phyloP scores from a whole-genome alignment of 441 rosid genomes.

The Viola pubescens region DNA sequence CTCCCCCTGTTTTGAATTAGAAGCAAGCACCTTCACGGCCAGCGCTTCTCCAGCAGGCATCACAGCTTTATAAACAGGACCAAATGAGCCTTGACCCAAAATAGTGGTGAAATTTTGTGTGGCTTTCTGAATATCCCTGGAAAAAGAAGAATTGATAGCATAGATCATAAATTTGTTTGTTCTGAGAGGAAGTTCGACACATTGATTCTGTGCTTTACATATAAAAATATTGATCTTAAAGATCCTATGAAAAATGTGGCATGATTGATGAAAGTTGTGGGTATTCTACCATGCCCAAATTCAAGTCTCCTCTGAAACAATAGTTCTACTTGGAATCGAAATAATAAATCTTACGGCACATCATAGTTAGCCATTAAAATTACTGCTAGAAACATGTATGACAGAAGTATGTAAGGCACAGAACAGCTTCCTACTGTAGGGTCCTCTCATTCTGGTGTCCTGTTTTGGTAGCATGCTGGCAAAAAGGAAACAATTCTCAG shows the following conservation, averaged over 20 bases:
- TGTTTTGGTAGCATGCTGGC: too few relatives aligned
- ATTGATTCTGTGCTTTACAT: background rate
- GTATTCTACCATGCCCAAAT: background rate
- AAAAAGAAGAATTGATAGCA: conserved; percentile 4
- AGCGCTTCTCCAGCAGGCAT: conserved; percentile 55
- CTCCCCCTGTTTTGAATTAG: conserved; percentile 88
- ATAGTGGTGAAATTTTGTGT: conserved; percentile 80
- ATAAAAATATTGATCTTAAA: background rate
- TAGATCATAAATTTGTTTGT: conserved; percentile 1
- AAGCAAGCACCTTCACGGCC: conserved; percentile 91
- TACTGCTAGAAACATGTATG: too few relatives aligned
- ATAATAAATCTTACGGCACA: too few relatives aligned
- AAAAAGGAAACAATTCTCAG: too few relatives aligned
- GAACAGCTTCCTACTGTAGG: too few relatives aligned
- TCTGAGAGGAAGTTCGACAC: too few relatives aligned
- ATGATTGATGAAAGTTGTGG: background rate
- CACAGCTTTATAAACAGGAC: conserved; percentile 80
- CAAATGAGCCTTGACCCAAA: conserved; percentile 90
- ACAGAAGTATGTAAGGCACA: too few relatives aligned
- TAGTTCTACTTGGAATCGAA: background rate
- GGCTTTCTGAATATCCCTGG: conserved; percentile 94
- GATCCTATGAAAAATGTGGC: background rate
- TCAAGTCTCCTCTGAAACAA: conserved; percentile 4
- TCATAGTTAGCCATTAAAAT: too few relatives aligned
- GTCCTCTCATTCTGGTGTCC: too few relatives aligned